Base-by-base conservation (phyloP, 345 rosid species). In the Garcia nutans region DNA sequence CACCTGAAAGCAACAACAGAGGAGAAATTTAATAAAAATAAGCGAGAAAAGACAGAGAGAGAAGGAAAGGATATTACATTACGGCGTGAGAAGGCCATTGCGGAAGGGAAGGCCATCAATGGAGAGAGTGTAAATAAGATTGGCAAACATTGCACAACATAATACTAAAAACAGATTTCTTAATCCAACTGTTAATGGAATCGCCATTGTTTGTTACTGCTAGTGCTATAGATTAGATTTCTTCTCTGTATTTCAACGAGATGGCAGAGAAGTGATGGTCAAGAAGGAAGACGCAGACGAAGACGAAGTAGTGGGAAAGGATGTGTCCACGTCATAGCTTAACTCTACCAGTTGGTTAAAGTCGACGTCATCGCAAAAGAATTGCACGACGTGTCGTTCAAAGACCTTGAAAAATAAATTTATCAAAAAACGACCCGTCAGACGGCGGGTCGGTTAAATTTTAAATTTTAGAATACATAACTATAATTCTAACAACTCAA, bases 41-140 rank as follows among this genome's bases (percentile, higher is more conserved):
- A 7, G 44, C 28, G 6, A 78, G 57, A 63, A 20, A 59, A 54
- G 73, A 66, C 61, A 76, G 22, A 54, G 74, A 76, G 65, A 6
- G 69, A 74, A 61, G 16, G 59, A 23, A 49, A 54, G 20, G 20
- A 54, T 5, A 17, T 54, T 15, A 2, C 24, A 49, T 45, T 89
- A 93, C 97, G 93, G 93, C 31, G 97, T 89, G 76, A 87, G 91
- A 79, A 90, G 86, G 24, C 92, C 94, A 16, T 17, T 72, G 80
- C 92, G 92, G 74, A 89, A 87, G 62, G 97, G 97, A 54, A 84
- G 89, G 79, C 97, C 95, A 47, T 90, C 91, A 68, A 82, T 73
- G 74, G 80, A 70, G 75, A 89, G 79, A 16, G 91, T 90, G 87
- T 90, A 89, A 69, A 87, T 62, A 71, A 92, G 88, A 44, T 88